These are phyloP conservation scores for Lecanicillium sp. DNA, from an alignment of 2,329 filamentous ascomycete genomes.

Conservation along the genomic window DNA sequence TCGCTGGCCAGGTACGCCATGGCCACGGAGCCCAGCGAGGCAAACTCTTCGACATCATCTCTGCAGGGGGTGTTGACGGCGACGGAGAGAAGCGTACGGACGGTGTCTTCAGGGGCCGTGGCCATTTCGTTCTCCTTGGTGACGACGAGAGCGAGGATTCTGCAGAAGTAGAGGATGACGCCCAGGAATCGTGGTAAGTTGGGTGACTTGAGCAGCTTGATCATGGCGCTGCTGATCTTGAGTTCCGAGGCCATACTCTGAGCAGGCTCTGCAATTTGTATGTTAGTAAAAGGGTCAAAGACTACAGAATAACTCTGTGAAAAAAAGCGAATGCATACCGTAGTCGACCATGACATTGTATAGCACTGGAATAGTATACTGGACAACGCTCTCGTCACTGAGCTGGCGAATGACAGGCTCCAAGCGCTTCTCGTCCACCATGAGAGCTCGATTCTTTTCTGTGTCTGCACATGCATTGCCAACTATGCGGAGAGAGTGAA, in stretches of 20 bases:
- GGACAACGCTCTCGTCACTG: slow-evolving; percentile 39
- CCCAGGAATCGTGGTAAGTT: slow-evolving; percentile 34
- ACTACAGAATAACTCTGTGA: no score
- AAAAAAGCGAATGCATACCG: slow-evolving; percentile 37
- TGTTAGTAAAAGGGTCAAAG: no score
- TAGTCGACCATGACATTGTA: slow-evolving; percentile 60
- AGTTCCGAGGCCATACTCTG: slow-evolving; percentile 50
- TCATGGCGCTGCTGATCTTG: slow-evolving; percentile 42
- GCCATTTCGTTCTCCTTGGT: slow-evolving; percentile 44
- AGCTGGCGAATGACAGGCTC: slow-evolving; percentile 43
- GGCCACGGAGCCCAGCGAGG: slow-evolving; percentile 44
- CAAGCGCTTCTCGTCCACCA: slow-evolving; percentile 45
- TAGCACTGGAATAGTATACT: slow-evolving; percentile 52
- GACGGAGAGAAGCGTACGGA: slow-evolving; percentile 43
- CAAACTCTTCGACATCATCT: slow-evolving; percentile 49
- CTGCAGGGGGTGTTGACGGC: slow-evolving; percentile 35
- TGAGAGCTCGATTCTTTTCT: slow-evolving; percentile 53
- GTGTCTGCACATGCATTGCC: slow-evolving; percentile 60
- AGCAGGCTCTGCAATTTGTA: slow-evolving; percentile 43
- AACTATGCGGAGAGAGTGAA: slow-evolving; percentile 51
- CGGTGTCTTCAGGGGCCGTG: slow-evolving; percentile 39
- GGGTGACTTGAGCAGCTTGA: slow-evolving; percentile 43
- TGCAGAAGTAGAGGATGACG: slow-evolving; percentile 49
- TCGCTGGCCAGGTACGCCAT: slow-evolving; percentile 51
- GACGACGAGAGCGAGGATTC: slow-evolving; percentile 48